These are phyloP conservation scores for Tagetes erecta DNA, from an alignment of 129 eudicot species.

Conservation along the genomic window DNA sequence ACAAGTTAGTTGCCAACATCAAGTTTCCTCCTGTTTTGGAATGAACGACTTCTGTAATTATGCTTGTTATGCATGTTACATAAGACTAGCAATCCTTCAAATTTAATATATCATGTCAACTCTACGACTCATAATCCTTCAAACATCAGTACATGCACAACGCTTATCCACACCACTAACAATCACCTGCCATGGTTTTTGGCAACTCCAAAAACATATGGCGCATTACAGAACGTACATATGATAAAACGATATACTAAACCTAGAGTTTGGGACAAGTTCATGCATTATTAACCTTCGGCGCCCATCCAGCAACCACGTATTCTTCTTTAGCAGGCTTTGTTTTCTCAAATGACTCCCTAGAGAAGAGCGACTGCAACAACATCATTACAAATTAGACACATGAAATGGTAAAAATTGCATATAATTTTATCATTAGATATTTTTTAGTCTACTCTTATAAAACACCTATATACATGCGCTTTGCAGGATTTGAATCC, in stretches of 20 bases:
- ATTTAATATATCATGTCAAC: neutral
- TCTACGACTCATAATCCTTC: conserved; percentile 35
- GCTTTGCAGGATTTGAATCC: no score
- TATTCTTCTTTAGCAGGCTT: conserved; percentile 54
- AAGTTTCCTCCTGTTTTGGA: no score
- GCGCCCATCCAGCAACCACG: conserved; percentile 68
- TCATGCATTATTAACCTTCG: conserved; percentile 60
- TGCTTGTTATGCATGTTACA: no score
- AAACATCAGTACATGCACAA: conserved; percentile 1
- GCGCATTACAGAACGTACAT: neutral
- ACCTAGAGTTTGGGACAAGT: conserved; percentile 23
- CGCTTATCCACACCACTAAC: neutral
- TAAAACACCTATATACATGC: no score
- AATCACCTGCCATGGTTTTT: neutral
- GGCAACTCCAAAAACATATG: neutral
- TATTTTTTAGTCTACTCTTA: no score
- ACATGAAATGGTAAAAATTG: neutral
- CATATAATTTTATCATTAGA: neutral
- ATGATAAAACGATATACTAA: neutral
- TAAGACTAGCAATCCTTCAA: neutral
- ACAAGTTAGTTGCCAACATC: no score
- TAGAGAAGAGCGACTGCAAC: conserved; percentile 58
- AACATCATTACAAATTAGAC: conserved; percentile 10
- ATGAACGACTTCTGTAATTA: no score
- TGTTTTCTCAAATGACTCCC: conserved; percentile 68